A percentile compares a stretch with the other conserved stretches of the same genome.
These are phyloP conservation scores for Melocanna baccifera DNA, from an alignment of 176 grass and related monocot species.

Conservation along the genomic window DNA sequence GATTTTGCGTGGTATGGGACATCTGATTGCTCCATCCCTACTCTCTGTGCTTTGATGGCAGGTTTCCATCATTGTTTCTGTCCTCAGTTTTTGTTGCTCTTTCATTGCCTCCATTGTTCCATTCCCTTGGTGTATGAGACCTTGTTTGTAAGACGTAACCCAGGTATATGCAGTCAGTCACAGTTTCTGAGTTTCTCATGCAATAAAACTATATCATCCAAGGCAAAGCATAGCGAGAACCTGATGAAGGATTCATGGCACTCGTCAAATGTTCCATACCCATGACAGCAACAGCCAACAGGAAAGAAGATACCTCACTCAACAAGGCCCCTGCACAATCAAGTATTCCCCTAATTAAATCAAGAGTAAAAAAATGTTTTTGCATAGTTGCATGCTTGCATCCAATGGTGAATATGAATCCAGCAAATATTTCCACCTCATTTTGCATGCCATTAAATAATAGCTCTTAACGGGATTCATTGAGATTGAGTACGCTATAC, in stretches of 20 bases:
- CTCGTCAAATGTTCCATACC: slow-evolving; percentile 40
- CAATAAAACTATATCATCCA: not conserved
- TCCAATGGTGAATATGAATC: no score
- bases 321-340: slow-evolving; percentile 35
- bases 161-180: not conserved
- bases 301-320: slow-evolving; percentile 4
- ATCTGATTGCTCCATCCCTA: slow-evolving; percentile 29
- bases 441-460: not conserved
- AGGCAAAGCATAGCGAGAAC: slow-evolving; percentile 9
- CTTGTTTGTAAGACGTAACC: slow-evolving; percentile 27
- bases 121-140: not conserved
- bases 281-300: slow-evolving; percentile 29
- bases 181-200: not conserved
- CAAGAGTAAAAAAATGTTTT: not conserved
- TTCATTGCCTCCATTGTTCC: slow-evolving; percentile 36
- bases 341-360: not conserved
- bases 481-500: no score
- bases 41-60: slow-evolving; percentile 49
- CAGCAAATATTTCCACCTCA: not conserved
- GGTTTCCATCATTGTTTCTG: slow-evolving; percentile 35
- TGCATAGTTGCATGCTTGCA: not conserved
- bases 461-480: not conserved
- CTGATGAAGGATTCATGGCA: slow-evolving; percentile 36
- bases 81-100: slow-evolving; percentile 26
- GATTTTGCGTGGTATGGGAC: slow-evolving; percentile 53